Evolutionary conservation across 805 yeast species (phyloP).

Genomic region (Kuraishia hungarica): DNA sequence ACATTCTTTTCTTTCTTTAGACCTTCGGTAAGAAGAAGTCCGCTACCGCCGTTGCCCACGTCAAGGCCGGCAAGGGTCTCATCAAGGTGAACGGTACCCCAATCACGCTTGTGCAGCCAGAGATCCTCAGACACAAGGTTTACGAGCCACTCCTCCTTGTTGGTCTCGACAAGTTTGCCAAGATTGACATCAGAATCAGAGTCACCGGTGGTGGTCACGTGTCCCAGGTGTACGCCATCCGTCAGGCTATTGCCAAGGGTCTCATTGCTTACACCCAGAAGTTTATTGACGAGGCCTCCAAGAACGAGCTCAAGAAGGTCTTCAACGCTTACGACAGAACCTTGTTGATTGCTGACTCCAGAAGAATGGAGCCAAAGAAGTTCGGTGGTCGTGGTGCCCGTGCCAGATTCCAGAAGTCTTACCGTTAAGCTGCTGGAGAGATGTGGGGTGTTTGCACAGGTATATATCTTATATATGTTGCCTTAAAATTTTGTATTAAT

Average conservation of each 20-base stretch:
- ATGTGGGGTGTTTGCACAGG: not conserved
- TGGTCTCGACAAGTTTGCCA: slow-evolving; percentile 98
- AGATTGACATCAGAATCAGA: slow-evolving; percentile 97
- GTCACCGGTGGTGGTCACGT: slow-evolving; percentile 99
- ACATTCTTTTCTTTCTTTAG: slow-evolving; percentile 29
- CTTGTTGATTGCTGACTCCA: slow-evolving; percentile 97
- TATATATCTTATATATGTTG: not conserved
- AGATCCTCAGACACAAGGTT: slow-evolving; percentile 98
- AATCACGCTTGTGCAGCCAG: slow-evolving; percentile 98
- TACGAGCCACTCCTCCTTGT: slow-evolving; percentile 98
- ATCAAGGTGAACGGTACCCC: slow-evolving; percentile 99
- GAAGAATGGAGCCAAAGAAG: slow-evolving; percentile 99
- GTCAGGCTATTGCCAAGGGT: slow-evolving; percentile 99
- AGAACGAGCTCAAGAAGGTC: slow-evolving; percentile 98
- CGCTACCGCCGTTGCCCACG: slow-evolving; percentile 99
- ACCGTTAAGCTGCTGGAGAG: slow-evolving; percentile 66
- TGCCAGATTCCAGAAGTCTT: slow-evolving; percentile 99
- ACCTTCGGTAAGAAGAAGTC: slow-evolving; percentile 99
- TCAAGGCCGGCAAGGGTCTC: slow-evolving; percentile 98
- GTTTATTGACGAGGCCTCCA: slow-evolving; percentile 98
- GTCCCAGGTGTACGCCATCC: slow-evolving; percentile 98
- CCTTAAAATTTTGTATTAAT: not conserved
- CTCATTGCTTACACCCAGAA: slow-evolving; percentile 99
- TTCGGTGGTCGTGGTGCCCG: slow-evolving; percentile 99
- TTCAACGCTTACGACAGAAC: slow-evolving; percentile 98